A percentile compares a stretch with the other conserved stretches of the same genome.
Conservation (phyloP, 1,284 basidiomycete genomes). For the Mycena sp. region DNA sequence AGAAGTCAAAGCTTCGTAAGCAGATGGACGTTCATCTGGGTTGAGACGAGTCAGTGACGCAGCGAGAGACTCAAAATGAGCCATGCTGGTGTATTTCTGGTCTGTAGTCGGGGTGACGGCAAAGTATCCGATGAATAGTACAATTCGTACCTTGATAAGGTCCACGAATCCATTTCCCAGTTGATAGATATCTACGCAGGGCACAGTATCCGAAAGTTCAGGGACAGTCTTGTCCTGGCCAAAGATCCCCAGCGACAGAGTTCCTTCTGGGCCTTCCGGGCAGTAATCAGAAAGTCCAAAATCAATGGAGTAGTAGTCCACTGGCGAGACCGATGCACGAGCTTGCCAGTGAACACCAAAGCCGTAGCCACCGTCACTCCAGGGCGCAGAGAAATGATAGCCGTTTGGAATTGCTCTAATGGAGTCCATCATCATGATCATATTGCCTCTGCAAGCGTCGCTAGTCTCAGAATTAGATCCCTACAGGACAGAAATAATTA, state of each 20-base stretch:
- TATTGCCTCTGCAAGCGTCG: constrained; percentile 29
- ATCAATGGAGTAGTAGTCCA: constrained; percentile 38
- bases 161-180: constrained; percentile 31
- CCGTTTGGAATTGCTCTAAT: constrained; percentile 33
- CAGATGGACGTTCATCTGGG: background rate
- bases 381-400: constrained; percentile 25
- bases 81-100: constrained; percentile 1
- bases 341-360: constrained; percentile 30
- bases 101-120: background rate
- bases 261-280: background rate
- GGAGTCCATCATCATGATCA: constrained; percentile 37
- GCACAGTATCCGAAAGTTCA: constrained; percentile 30
- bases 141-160: background rate
- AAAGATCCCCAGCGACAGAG: constrained; percentile 15
- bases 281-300: constrained; percentile 32
- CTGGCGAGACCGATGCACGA: constrained; percentile 30
- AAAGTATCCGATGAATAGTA: background rate
- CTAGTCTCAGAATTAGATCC: no score
- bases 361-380: constrained; percentile 18
- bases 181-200: constrained; percentile 37
- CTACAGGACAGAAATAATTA: background rate
- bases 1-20: background rate
- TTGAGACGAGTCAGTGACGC: background rate
- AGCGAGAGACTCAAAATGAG: background rate
- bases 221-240: constrained; percentile 35